Evolutionary conservation across 495 filamentous ascomycete species (phyloP), one percentile per base, ranked within the genome.

Genomic region (Aspergillus diversus): DNA sequence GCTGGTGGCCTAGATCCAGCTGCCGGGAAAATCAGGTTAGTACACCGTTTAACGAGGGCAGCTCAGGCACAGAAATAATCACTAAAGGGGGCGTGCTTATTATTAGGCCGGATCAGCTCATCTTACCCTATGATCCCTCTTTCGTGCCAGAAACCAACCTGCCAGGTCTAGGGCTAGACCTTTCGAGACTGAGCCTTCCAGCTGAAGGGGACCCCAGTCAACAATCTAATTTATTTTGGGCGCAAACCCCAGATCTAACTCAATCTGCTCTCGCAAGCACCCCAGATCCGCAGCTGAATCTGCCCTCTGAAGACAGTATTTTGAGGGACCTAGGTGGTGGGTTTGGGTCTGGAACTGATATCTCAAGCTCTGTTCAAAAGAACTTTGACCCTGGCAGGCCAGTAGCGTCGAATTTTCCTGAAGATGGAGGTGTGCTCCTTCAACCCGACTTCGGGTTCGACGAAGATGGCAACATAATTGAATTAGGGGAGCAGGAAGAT

Each of bases 111-210:
- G 89, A 90, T 49, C 90, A 92, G 63, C 86, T 97, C 50, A 73
- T 93, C 13, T 81, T 97, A 5, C 77, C 82, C 21, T 92, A 99
- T 64, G 95, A 98, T 71, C 93, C 93, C 6, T 83, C 86, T n/a
- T 97, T 97, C 66, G 72, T 93, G 1, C 90, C 90, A 0, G 90
- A 91, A 43, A 81, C 86, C 27, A 75, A 72, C 51, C 77, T 90
- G 16, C 83, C 83, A 11, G 77, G 78, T 9, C 72, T 89, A 17
- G 82, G 89, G 42, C 67, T 90, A 34, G 84, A 90, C 55, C 63
- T 88, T 33, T 63, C 71, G 1, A 63, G 63, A 15, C 56, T 78
- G 47, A 60, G 55, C 21, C 33, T 55, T 2, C 31, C 54, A 13
- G 39, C 62, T 5, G 65, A 69, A 4, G 55, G 56, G 4, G 55